phyloP scores from a whole-genome alignment of 805 yeast species.

The Brettanomyces naardenensis region DNA sequence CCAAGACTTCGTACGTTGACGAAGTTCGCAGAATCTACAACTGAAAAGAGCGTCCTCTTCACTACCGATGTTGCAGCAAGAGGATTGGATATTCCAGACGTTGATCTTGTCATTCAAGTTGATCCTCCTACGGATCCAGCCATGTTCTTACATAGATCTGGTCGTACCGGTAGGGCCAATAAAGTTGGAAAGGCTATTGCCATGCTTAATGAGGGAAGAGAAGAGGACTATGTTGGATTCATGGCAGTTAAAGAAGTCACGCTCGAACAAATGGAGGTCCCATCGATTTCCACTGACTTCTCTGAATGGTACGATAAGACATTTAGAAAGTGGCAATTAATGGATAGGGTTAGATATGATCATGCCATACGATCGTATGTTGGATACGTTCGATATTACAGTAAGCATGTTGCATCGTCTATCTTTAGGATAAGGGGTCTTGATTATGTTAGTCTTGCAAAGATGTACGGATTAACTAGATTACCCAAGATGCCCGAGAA shows the following conservation, averaged over 20 bases:
- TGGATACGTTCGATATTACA: constrained; percentile 73
- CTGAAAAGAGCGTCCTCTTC: constrained; percentile 53
- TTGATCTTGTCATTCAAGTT: constrained; percentile 85
- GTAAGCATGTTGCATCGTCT: constrained; percentile 82
- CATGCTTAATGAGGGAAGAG: constrained; percentile 66
- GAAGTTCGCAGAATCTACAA: constrained; percentile 42
- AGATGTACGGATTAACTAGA: constrained; percentile 70
- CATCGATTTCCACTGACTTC: constrained; percentile 10
- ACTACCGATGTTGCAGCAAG: constrained; percentile 99
- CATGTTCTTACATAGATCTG: constrained; percentile 87
- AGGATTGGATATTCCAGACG: constrained; percentile 93
- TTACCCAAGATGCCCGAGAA: constrained; percentile 95
- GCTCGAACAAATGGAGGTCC: constrained; percentile 33
- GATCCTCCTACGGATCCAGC: constrained; percentile 95
- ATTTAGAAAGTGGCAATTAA: constrained; percentile 47
- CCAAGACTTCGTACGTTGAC: constrained; percentile 69
- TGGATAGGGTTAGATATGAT: constrained; percentile 78
- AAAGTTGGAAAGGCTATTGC: constrained; percentile 72
- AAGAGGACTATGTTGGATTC: constrained; percentile 74
- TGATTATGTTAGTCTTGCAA: constrained; percentile 67
- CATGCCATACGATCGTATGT: constrained; percentile 73
- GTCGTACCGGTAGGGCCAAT: constrained; percentile 93
- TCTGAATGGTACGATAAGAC: constrained; percentile 23
- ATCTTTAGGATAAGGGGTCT: constrained; percentile 70
- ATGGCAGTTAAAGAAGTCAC: constrained; percentile 63